These are phyloP conservation scores for Cotoneaster glaucophyllus DNA, from an alignment of 306 rosid species.

Conservation along the genomic window DNA sequence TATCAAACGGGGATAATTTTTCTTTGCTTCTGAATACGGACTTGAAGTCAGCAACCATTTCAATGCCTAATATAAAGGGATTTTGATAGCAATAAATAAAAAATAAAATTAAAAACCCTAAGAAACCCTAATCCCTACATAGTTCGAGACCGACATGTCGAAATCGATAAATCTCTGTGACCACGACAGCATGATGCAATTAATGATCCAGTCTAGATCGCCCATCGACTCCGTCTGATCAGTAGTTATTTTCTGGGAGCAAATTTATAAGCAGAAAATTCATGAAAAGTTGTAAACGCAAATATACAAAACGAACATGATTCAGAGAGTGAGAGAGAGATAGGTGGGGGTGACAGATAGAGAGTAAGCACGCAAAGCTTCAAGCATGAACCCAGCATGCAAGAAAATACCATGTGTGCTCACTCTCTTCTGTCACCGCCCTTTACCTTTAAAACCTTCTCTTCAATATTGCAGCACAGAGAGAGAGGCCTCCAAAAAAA, in stretches of 20 bases:
- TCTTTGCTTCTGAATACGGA: not conserved
- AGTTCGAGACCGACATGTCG: not conserved
- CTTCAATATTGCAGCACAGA: not conserved
- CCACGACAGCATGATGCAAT: not conserved
- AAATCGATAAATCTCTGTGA: not conserved
- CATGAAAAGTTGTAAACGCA: not conserved
- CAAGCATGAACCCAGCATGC: conserved; percentile 59
- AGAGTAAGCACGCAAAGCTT: conserved; percentile 87
- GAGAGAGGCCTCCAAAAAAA: not conserved
- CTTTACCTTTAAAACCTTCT: conserved; percentile 23
- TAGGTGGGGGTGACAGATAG: conserved; percentile 61
- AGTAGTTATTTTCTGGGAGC: not conserved
- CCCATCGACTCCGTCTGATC: not conserved
- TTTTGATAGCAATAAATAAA: not conserved
- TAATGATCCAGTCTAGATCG: no score
- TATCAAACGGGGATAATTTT: not conserved
- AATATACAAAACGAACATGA: not conserved
- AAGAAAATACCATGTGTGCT: conserved; percentile 91
- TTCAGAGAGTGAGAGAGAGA: conserved; percentile 2
- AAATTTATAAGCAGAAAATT: not conserved
- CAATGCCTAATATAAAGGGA: not conserved
- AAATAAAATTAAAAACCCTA: not conserved
- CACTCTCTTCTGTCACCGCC: conserved; percentile 99
- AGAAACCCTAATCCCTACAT: not conserved
- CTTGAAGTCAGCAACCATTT: not conserved